Percentiles rank a stretch among this genome's conserved stretches.
Evolutionary conservation across 129 eudicot genomes (phyloP).

Genomic region (Pulicaria dysenterica): DNA sequence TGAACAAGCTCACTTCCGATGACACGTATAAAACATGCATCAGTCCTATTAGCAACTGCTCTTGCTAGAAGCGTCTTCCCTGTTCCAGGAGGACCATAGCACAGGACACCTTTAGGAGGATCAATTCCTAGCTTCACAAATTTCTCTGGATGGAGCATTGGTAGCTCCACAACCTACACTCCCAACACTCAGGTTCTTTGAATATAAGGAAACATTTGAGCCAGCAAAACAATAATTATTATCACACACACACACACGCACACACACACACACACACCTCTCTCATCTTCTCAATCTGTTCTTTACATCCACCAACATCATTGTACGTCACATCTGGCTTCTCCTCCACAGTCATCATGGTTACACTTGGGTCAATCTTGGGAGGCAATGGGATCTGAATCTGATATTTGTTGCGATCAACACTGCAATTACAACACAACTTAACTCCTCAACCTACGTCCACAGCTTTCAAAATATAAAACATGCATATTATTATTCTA

Average conservation of each 20-base stretch:
- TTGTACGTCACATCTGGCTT: slow-evolving; percentile 97
- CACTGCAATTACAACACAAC: slow-evolving; percentile 45
- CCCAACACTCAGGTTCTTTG: background rate
- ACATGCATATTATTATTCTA: background rate
- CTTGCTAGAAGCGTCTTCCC: slow-evolving; percentile 95
- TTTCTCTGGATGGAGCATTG: slow-evolving; percentile 98
- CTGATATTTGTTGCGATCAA: slow-evolving; percentile 87
- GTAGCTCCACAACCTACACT: slow-evolving; percentile 86
- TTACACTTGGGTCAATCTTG: slow-evolving; percentile 95
- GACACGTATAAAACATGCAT: slow-evolving; percentile 94
- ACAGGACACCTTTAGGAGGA: slow-evolving; percentile 98
- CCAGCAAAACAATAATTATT: background rate
- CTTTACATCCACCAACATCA: slow-evolving; percentile 98
- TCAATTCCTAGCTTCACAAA: slow-evolving; percentile 96
- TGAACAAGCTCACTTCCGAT: slow-evolving; percentile 94
- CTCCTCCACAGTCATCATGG: slow-evolving; percentile 99
- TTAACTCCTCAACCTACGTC: too few species aligned
- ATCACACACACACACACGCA: too few species aligned
- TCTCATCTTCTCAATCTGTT: slow-evolving; percentile 95
- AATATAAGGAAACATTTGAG: background rate
- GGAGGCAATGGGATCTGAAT: slow-evolving; percentile 97
- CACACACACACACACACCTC: slow-evolving; percentile 48
- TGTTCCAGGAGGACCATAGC: slow-evolving; percentile 98
- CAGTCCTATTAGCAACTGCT: slow-evolving; percentile 93
- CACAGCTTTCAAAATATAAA: background rate